Evolutionary conservation across 768 basidiomycete species (phyloP).

Genomic region (Agaricus blazei): DNA sequence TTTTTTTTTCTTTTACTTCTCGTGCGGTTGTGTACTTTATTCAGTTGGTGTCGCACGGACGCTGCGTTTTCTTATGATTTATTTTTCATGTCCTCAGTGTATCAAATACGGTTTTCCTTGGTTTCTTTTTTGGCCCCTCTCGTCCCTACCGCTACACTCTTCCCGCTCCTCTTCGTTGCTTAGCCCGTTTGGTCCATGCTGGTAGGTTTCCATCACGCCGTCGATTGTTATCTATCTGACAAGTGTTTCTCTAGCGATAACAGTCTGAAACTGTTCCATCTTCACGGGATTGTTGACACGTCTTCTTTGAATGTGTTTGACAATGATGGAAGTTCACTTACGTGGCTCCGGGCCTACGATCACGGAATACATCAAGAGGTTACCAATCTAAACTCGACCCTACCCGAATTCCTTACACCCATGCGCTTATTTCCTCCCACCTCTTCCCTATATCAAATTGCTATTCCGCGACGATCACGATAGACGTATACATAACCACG

Average conservation of each 20-base stretch:
- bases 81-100: slow-evolving; percentile 2
- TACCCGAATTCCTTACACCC: neutral
- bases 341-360: neutral
- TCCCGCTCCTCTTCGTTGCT: too few species aligned
- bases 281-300: neutral
- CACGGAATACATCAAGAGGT: neutral
- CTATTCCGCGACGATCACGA: neutral
- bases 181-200: neutral
- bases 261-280: neutral
- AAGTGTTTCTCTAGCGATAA: neutral
- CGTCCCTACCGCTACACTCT: neutral
- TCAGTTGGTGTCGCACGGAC: slow-evolving; percentile 5
- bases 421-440: neutral
- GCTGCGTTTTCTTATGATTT: neutral
- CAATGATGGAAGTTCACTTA: too few species aligned
- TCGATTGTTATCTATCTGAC: neutral
- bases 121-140: neutral
- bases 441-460: neutral
- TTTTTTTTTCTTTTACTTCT: slow-evolving; percentile 1
- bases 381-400: neutral
- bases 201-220: neutral
- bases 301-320: too few species aligned
- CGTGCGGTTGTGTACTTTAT: neutral
- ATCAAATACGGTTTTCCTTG: slow-evolving; percentile 2
- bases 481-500: neutral